Conservation (phyloP, 2,329 filamentous ascomycete genomes). For the Ceratocystis cacaofunesta region DNA sequence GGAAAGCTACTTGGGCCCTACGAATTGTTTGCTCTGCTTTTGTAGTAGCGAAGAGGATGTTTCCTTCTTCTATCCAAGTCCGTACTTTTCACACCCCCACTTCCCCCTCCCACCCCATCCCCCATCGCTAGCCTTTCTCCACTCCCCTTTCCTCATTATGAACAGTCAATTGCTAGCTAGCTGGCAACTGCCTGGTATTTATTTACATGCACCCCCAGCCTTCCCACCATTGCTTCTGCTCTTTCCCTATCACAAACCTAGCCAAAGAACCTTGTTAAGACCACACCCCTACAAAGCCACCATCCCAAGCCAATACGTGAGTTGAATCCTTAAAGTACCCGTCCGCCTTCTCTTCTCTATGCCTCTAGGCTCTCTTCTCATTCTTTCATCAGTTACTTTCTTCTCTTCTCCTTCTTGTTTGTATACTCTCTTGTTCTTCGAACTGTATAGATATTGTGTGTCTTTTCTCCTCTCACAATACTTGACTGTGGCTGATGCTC, state of each 20-base stretch:
- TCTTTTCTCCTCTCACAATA: not conserved
- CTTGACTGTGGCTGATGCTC: not conserved
- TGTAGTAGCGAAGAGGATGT: not conserved
- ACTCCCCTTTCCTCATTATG: not conserved
- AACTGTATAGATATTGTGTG: not conserved
- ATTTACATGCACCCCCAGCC: not conserved
- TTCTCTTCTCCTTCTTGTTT: not conserved
- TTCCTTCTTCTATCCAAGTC: not conserved
- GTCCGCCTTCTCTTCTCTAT: not conserved
- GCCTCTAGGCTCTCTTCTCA: not conserved
- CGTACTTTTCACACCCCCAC: not conserved
- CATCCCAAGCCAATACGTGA: not conserved
- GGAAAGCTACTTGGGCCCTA: not conserved
- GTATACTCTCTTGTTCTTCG: not conserved
- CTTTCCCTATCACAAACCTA: not conserved
- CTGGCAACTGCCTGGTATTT: not conserved
- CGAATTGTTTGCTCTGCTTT: not conserved
- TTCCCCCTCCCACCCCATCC: not conserved
- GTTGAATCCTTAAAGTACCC: not conserved
- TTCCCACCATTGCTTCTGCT: not conserved
- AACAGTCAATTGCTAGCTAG: not conserved
- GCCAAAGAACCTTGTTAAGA: not conserved
- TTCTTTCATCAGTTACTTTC: not conserved
- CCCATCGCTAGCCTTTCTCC: not conserved
- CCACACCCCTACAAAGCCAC: not conserved